Evolutionary conservation across 805 yeast genomes (phyloP).

Genomic region (Yamadazyma olivae): DNA sequence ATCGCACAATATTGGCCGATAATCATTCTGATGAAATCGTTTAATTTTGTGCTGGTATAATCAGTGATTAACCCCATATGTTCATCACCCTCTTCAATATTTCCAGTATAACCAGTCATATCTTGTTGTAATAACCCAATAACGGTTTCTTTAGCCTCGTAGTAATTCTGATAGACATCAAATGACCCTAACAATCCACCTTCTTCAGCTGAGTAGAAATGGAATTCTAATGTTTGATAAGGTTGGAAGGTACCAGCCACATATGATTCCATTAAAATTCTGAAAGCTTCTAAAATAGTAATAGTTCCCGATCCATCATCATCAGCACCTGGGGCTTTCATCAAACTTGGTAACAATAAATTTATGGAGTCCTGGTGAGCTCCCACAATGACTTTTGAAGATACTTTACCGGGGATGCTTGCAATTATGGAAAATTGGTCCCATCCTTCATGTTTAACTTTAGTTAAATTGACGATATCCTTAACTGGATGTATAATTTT

Average conservation of each 20-base stretch:
- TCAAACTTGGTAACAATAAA: constrained; percentile 60
- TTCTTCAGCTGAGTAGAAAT: constrained; percentile 94
- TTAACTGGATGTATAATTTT: constrained; percentile 29
- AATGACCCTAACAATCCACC: constrained; percentile 85
- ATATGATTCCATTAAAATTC: constrained; percentile 48
- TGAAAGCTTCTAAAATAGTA: constrained; percentile 71
- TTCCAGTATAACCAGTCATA: constrained; percentile 79
- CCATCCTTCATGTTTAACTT: constrained; percentile 68
- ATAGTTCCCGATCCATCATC: constrained; percentile 91
- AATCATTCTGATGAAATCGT: constrained; percentile 58
- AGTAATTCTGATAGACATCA: constrained; percentile 64
- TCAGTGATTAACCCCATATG: constrained; percentile 82
- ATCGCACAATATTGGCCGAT: constrained; percentile 63
- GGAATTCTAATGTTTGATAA: constrained; percentile 80
- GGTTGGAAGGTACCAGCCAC: constrained; percentile 44
- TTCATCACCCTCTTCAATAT: constrained; percentile 45
- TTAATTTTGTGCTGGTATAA: constrained; percentile 54
- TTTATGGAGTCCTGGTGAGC: constrained; percentile 88
- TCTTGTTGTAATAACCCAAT: constrained; percentile 91
- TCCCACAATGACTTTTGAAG: constrained; percentile 69
- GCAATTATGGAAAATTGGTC: constrained; percentile 74
- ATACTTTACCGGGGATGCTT: constrained; percentile 49
- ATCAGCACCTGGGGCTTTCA: constrained; percentile 92
- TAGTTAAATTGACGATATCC: constrained; percentile 34
- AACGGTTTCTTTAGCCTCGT: constrained; percentile 46